Conservation (phyloP, 441 rosid genomes). For the Pelargonium citronellum region DNA sequence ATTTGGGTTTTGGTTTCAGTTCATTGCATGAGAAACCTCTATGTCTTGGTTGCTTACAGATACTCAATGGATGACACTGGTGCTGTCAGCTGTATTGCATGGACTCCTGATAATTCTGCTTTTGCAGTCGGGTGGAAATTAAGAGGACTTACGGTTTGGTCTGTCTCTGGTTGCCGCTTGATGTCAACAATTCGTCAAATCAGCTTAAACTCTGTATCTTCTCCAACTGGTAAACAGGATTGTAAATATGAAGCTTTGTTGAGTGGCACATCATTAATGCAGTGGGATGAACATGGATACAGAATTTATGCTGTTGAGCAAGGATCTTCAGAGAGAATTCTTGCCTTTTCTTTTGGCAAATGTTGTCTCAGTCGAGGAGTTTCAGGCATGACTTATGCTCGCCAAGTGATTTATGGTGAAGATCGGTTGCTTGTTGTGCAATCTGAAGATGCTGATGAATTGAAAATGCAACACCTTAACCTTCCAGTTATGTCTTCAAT, state of each 20-base stretch:
- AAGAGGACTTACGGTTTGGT: conserved; percentile 98
- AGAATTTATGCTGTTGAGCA: conserved; percentile 87
- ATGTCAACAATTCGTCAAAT: conserved; percentile 97
- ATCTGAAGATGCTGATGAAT: conserved; percentile 89
- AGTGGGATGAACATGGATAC: conserved; percentile 97
- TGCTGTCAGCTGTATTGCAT: conserved; percentile 78
- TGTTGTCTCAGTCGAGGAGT: conserved; percentile 96
- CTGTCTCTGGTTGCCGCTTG: conserved; percentile 94
- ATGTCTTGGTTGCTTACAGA: conserved; percentile 40
- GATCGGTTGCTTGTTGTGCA: conserved; percentile 95
- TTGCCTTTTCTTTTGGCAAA: conserved; percentile 91
- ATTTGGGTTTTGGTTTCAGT: background rate
- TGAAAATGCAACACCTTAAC: conserved; percentile 81
- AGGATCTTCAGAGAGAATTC: conserved; percentile 73
- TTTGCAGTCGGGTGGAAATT: conserved; percentile 98
- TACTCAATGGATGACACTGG: conserved; percentile 92
- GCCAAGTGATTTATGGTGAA: conserved; percentile 94
- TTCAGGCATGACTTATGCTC: conserved; percentile 86
- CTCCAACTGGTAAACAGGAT: conserved; percentile 69
- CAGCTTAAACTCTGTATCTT: conserved; percentile 76
- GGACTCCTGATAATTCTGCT: conserved; percentile 99
- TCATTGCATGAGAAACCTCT: background rate
- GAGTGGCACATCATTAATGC: conserved; percentile 79
- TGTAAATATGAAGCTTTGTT: conserved; percentile 79
- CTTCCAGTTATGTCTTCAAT: conserved; percentile 72